phyloP scores from a whole-genome alignment of 1,284 basidiomycete genomes.

The Trichosporon faecale region DNA sequence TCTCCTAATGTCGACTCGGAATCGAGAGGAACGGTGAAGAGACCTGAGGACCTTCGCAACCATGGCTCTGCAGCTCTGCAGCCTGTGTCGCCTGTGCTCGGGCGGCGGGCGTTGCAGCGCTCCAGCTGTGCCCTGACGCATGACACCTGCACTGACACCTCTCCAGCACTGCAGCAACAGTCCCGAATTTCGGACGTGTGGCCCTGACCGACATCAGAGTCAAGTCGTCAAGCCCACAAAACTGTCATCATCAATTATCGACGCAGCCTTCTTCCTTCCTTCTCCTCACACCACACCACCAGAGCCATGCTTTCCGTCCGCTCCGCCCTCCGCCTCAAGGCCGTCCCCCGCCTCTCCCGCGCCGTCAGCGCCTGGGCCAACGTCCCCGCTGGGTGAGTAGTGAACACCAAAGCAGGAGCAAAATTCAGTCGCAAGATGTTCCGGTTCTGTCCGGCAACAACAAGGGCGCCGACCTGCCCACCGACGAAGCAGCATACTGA shows the following conservation, averaged over 20 bases:
- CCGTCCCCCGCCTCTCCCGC: slow-evolving; percentile 21
- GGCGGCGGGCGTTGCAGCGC: too few species aligned
- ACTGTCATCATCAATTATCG: slow-evolving; percentile 3
- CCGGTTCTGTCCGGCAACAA: slow-evolving; percentile 1
- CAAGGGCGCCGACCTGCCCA: background rate
- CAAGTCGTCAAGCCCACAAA: background rate
- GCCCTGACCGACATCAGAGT: background rate
- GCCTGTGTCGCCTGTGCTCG: background rate
- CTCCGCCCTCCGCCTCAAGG: slow-evolving; percentile 21
- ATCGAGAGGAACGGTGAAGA: background rate
- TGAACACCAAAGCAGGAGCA: background rate
- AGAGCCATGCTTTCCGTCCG: slow-evolving; percentile 22
- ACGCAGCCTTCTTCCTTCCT: background rate
- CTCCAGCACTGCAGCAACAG: background rate
- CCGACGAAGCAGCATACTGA: background rate
- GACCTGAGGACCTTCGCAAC: background rate
- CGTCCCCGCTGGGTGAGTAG: slow-evolving; percentile 27
- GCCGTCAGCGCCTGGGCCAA: slow-evolving; percentile 25
- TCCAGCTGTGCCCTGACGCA: background rate
- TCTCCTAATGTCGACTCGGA: background rate
- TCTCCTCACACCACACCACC: background rate
- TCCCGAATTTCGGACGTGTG: slow-evolving; percentile 7
- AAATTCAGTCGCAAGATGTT: background rate
- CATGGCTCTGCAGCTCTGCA: background rate
- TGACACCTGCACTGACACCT: background rate